Evolutionary conservation across 768 basidiomycete species (phyloP), one percentile per base, ranked within the genome.

Genomic region (Xerocomellus intermedius): DNA sequence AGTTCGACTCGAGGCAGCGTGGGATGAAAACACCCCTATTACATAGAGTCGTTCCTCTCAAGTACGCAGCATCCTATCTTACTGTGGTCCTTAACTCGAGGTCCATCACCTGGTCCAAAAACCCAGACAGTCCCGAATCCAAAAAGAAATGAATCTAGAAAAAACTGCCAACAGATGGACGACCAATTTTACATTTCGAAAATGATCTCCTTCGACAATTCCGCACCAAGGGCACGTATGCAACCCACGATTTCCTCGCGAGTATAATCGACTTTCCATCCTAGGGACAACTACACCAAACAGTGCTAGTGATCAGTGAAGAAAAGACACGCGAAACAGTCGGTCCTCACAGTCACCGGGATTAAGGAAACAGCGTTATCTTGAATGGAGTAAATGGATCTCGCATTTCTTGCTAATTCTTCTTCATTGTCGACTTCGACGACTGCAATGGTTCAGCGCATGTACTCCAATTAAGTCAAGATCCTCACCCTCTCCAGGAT

Each of bases 141-240:
- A 46, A n/a, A 30, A 33, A 1, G 28, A 30, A 30, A 9, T 8
- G 37, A 26, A 50, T 12, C 21, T 1, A 21, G 13, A 13, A 2
- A 32, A 39, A 21, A 4, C 26, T 7, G 2, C 33, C 24, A 50
- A 28, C 33, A 39, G 16, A 33, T 4, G 8, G 17, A 24, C 19
- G 14, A 10, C 24, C 55, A 28, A n/a, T 9, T 37, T 50, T 58
- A 72, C 55, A 67, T 48, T 38, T 52, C 59, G 54, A 82, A 78
- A 36, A 75, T 61, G 13, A 82, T 64, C 35, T 75, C 71, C 60
- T 62, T 70, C 7, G 79, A 69, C 26, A 82, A 42, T 35, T 75
- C 73, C n/a, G 54, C 36, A 6, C 82, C 81, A 32, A 84, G 62
- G 3, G 73, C 78, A 36, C 64, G 67, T 22, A 82, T 67, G 55